Percentiles rank a stretch among this genome's conserved stretches.
phyloP scores from a whole-genome alignment of 768 basidiomycete species.

The Antrodiella citrinella region DNA sequence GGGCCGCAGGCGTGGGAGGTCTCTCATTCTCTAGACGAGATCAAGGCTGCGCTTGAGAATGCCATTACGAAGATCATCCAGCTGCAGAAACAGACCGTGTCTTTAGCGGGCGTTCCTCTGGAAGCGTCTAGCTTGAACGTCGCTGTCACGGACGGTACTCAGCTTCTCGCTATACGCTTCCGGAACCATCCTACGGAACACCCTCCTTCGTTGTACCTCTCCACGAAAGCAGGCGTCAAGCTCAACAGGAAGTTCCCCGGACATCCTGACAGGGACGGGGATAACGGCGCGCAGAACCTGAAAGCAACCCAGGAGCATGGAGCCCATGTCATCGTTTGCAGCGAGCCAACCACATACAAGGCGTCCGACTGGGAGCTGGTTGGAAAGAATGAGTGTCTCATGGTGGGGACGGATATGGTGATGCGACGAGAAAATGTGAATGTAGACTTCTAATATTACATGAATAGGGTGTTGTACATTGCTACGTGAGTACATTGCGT shows the following conservation, averaged over 20 bases:
- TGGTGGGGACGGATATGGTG: constrained; percentile 20
- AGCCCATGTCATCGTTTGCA: constrained; percentile 25
- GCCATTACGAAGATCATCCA: constrained; percentile 20
- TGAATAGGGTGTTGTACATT: not conserved
- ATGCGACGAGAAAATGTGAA: constrained; percentile 11
- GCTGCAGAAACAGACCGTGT: constrained; percentile 15
- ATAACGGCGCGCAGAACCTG: constrained; percentile 8
- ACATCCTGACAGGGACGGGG: constrained; percentile 22
- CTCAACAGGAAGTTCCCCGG: constrained; percentile 28
- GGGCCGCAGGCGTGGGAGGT: constrained; percentile 16
- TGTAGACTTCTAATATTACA: constrained; percentile 7
- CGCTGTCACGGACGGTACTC: constrained; percentile 23
- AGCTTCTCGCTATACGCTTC: constrained; percentile 25
- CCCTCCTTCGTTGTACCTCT: constrained; percentile 26
- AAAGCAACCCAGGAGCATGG: constrained; percentile 23
- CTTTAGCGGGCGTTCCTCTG: constrained; percentile 3
- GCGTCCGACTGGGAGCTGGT: constrained; percentile 24
- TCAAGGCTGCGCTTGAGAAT: constrained; percentile 16
- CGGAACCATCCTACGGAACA: constrained; percentile 23
- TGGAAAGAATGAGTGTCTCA: constrained; percentile 20
- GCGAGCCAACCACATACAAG: constrained; percentile 26
- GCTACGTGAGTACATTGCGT: not conserved
- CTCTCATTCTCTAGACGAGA: constrained; percentile 17
- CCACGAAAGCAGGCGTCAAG: constrained; percentile 24
- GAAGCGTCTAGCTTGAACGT: constrained; percentile 24